These are phyloP conservation scores for Stagonosporopsis cucurbitacearum DNA, from an alignment of 2,329 filamentous ascomycete genomes.

Conservation along the genomic window DNA sequence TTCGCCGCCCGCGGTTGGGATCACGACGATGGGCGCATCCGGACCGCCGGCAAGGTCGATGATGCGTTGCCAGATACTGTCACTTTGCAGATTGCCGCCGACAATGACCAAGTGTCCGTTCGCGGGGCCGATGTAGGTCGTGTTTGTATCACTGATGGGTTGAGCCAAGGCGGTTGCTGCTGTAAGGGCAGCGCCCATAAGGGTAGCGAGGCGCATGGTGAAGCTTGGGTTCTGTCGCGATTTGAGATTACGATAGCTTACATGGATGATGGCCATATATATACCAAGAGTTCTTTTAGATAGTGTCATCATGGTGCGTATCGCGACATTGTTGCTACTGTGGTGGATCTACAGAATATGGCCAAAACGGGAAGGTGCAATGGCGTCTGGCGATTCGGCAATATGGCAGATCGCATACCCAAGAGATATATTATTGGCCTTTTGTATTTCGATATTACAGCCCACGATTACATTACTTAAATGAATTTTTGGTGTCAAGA, in stretches of 20 bases:
- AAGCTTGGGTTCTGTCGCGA: not conserved
- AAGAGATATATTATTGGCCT: not conserved
- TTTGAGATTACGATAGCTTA: not conserved
- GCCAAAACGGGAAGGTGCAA: conserved; percentile 12
- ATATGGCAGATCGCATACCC: not conserved
- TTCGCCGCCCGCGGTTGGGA: conserved; percentile 35
- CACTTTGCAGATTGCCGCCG: conserved; percentile 32
- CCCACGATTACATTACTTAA: not conserved
- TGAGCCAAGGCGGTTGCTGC: conserved; percentile 16
- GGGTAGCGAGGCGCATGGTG: conserved; percentile 19
- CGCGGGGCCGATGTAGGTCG: conserved; percentile 31
- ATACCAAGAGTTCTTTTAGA: not conserved
- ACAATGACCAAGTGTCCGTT: conserved; percentile 34
- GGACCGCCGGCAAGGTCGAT: conserved; percentile 34
- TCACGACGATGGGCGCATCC: conserved; percentile 29
- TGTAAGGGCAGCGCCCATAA: conserved; percentile 8
- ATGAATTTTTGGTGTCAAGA: not conserved
- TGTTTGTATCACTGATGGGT: conserved; percentile 25
- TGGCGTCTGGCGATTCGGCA: not conserved
- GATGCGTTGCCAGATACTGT: conserved; percentile 36
- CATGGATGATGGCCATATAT: not conserved
- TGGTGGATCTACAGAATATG: conserved; percentile 2
- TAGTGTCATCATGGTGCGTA: conserved; percentile 10
- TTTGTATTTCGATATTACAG: not conserved
- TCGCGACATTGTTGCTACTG: conserved; percentile 11